These are phyloP conservation scores for Penicillium frequentans DNA, from an alignment of 2,329 filamentous ascomycete genomes.

Conservation along the genomic window DNA sequence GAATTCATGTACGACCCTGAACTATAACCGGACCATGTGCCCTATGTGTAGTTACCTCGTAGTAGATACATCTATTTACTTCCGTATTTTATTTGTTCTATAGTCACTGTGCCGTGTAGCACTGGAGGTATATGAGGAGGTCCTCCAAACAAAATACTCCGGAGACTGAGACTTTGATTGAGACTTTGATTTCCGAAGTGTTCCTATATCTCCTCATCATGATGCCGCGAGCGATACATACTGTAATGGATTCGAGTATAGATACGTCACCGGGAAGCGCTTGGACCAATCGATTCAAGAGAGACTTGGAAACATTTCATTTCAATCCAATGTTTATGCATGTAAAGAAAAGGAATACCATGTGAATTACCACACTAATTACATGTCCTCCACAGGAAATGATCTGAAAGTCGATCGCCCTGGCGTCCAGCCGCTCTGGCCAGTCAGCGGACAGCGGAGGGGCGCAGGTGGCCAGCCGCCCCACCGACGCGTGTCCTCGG, in stretches of 20 bases:
- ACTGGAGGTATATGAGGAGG: background rate
- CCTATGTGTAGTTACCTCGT: background rate
- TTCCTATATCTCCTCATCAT: slow-evolving; percentile 7
- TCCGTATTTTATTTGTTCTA: background rate
- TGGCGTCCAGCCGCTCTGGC: slow-evolving; percentile 14
- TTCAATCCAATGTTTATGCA: background rate
- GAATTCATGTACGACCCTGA: background rate
- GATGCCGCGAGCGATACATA: slow-evolving; percentile 3
- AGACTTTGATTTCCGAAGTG: background rate
- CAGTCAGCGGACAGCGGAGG: slow-evolving; percentile 13
- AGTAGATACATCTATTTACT: background rate
- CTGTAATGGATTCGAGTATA: background rate
- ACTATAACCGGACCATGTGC: background rate
- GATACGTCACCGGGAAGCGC: slow-evolving; percentile 4
- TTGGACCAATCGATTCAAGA: background rate
- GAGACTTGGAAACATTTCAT: background rate
- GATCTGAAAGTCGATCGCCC: slow-evolving; percentile 21
- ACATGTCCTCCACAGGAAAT: slow-evolving; percentile 14
- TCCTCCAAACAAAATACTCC: background rate
- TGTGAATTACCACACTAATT: background rate
- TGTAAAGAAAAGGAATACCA: background rate
- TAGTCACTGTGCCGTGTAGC: background rate
- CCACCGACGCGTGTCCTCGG: slow-evolving; percentile 25
- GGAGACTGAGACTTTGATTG: background rate
- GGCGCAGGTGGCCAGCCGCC: slow-evolving; percentile 11